Percentiles rank a stretch among this genome's conserved stretches.
Conservation (phyloP, 2,329 filamentous ascomycete genomes). For the Thelonectria blattea region DNA sequence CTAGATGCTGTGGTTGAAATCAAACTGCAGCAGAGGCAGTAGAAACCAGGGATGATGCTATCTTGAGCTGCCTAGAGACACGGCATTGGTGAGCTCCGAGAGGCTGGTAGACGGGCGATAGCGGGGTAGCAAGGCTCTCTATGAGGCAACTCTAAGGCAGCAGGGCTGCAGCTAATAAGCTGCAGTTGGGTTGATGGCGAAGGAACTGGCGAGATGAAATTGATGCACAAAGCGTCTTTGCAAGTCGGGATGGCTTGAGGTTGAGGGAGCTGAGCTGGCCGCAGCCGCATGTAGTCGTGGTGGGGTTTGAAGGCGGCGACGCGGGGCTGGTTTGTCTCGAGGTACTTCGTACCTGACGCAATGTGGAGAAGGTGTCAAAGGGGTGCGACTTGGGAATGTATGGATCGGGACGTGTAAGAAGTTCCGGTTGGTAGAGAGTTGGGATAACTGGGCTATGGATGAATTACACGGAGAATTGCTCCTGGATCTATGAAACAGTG, state of each 20-base stretch:
- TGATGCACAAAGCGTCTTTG: not conserved
- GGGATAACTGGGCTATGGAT: too few relatives aligned
- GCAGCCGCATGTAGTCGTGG: constrained; percentile 10
- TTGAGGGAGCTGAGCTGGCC: not conserved
- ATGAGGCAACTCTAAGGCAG: not conserved
- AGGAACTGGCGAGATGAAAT: not conserved
- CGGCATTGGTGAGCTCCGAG: constrained; percentile 15
- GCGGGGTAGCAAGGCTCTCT: not conserved
- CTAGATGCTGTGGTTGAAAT: not conserved
- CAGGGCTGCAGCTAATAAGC: not conserved
- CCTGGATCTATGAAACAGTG: not conserved
- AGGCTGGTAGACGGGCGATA: constrained; percentile 17
- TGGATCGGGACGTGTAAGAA: too few relatives aligned
- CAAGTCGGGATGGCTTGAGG: constrained; percentile 8
- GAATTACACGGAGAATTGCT: too few relatives aligned
- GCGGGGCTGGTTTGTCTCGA: constrained; percentile 14
- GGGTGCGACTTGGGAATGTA: constrained; percentile 1
- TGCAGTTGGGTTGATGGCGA: not conserved
- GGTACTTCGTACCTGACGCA: not conserved
- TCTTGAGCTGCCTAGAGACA: constrained; percentile 21
- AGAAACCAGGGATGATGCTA: constrained; percentile 25
- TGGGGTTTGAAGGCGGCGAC: constrained; percentile 17
- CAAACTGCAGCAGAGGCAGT: constrained; percentile 1
- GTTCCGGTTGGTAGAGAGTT: too few relatives aligned
- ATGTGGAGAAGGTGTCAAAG: constrained; percentile 7